Evolutionary conservation across 192 early-diverging fungal genomes (phyloP), one percentile per base, ranked within the genome.

Genomic region (Pilobolus umbonatus): DNA sequence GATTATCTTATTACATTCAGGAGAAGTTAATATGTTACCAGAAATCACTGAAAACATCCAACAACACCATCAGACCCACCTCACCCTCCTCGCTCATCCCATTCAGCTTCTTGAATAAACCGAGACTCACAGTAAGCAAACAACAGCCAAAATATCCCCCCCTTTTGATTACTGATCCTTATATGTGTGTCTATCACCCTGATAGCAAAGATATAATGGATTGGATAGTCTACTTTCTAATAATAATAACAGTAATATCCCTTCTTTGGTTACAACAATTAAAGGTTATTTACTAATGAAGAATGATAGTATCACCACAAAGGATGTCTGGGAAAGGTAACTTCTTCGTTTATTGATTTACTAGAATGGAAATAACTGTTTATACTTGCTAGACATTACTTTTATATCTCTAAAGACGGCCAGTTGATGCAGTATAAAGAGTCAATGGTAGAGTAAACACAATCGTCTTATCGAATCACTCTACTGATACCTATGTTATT

Each of bases 21-120:
- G 60, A 61, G 14, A 61, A 61, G 25, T 38, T 61, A 21, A 44
- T 15, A n/a, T 40, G 42, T 30, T 43, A 43, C 8, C 40, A 57
- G 25, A 42, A 19, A 15, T 28, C 60, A 21, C 39, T 51, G 5
- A 28, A 21, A 26, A n/a, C 49, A 32, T 49, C 22, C 25, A 50
- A 51, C 19, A 30, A 36, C 26, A 39, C 22, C 28, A 14, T 34
- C 6, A 40, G 60, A 46, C 60, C 60, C 19, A 43, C 60, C 40
- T 61, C 60, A n/a, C 60, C 60, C 14, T 38, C 49, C 4, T 52
- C 60, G 32, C 17, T 61, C 2, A 61, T 59, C 10, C 44, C 57
- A 35, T 46, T 61, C 9, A 38, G 48, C 21, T 61, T 61, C 52
- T 46, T 61, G 21, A 61, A 61, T 30, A 61, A 61, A 21, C 60